Evolutionary conservation across 805 yeast species (phyloP), one percentile per base, ranked within the genome.

Genomic region (Limtongia smithiae): DNA sequence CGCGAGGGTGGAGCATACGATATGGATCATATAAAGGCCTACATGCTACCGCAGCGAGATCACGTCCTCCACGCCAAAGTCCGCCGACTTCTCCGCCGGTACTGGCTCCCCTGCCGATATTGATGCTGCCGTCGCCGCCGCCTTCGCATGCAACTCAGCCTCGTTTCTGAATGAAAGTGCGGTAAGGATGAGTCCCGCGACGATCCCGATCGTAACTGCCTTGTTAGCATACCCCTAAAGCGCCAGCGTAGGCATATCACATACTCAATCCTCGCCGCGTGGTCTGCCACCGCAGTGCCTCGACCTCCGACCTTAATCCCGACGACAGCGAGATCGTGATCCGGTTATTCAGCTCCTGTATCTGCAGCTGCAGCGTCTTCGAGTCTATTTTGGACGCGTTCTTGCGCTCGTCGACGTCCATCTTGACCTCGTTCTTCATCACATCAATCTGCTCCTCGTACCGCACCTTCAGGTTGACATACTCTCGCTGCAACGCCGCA

Each of bases 241-340:
- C 31, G 8, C 31, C 31, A 28, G 30, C n/a, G 40, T 31, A 17
- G 3, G 14, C n/a, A 8, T 15, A n/a, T 18, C 30, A 50, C 54
- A 40, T 72, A 51, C 50, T 38, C 30, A 93, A 71, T 8, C 97
- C 97, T 65, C 93, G 78, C 48, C 96, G 74, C 1, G 96, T 89
- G 38, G 91, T 80, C 62, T 87, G 88, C 98, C 98, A 91, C 60
- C 97, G 75, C 53, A 91, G 73, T 50, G 82, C 80, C 68, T 91
- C 98, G 49, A 88, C 85, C 48, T 88, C 93, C 0, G 93, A 82
- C 62, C 87, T 80, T 64, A 89, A 77, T 6, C 86, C 93, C 30
- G 93, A 81, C 53, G 82, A 80, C 58, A 93, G 75, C 58, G 85
- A 85, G 3, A 93, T 85, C 21, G 85, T 79, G 51, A 91, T 90